Conservation (phyloP, 192 early-diverging fungal genomes). For the Spizellomyces sp. region DNA sequence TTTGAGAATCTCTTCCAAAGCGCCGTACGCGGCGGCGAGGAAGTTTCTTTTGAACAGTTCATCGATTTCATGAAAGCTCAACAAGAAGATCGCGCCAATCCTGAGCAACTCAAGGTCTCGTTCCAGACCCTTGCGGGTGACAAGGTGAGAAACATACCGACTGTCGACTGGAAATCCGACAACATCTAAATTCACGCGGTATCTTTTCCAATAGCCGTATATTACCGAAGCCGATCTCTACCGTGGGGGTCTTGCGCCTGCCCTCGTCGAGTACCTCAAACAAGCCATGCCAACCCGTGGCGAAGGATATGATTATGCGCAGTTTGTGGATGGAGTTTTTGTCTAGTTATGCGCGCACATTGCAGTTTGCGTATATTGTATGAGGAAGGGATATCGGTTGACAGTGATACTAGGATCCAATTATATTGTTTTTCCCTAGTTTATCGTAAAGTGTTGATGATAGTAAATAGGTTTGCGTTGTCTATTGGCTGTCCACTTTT, state of each 20-base stretch:
- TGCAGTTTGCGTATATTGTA: too few relatives aligned
- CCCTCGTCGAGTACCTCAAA: constrained; percentile 77
- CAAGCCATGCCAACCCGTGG: constrained; percentile 69
- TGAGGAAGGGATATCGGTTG: too few relatives aligned
- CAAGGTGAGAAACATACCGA: constrained; percentile 47
- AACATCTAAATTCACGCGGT: too few relatives aligned
- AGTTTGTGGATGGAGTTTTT: constrained; percentile 71
- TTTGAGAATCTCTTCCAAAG: constrained; percentile 69
- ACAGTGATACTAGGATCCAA: too few relatives aligned
- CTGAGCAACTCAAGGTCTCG: constrained; percentile 81
- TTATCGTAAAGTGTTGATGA: too few relatives aligned
- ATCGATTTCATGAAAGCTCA: constrained; percentile 82
- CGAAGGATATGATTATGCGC: constrained; percentile 78
- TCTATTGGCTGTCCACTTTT: too few relatives aligned
- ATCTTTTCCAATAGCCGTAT: constrained; percentile 47
- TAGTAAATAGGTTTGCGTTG: too few relatives aligned
- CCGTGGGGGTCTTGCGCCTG: constrained; percentile 72
- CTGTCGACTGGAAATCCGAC: too few relatives aligned
- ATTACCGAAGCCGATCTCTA: constrained; percentile 84
- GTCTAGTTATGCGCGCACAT: constrained; percentile 2
- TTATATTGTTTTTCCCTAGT: too few relatives aligned
- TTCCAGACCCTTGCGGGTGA: constrained; percentile 86
- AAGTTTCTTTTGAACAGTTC: constrained; percentile 85
- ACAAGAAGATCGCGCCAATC: constrained; percentile 86
- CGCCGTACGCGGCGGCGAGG: constrained; percentile 60